Percentiles rank a stretch among this genome's conserved stretches.
Evolutionary conservation across 345 rosid genomes (phyloP).

Genomic region (Arabidopsis thaliana): DNA sequence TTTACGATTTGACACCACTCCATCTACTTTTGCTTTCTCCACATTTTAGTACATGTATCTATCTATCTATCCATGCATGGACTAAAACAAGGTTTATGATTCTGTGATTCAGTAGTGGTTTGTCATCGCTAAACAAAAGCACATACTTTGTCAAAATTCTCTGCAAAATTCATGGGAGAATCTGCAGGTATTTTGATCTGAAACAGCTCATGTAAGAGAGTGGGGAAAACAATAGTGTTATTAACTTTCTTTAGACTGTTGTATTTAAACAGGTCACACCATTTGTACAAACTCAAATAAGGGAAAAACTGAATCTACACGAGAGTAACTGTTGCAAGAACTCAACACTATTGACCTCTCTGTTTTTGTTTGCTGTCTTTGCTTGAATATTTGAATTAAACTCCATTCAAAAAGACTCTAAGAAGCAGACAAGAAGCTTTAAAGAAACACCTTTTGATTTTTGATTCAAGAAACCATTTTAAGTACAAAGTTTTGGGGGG

Average conservation of each 20-base stretch:
- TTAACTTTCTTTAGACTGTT: constrained; percentile 22
- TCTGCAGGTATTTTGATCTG: constrained; percentile 36
- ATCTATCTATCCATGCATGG: not conserved
- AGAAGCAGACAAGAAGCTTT: constrained; percentile 1
- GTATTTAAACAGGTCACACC: constrained; percentile 29
- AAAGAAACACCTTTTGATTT: constrained; percentile 7
- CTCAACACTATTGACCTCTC: constrained; percentile 26
- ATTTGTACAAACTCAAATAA: constrained; percentile 5
- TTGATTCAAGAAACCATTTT: constrained; percentile 23
- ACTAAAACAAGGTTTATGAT: not conserved
- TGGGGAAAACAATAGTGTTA: constrained; percentile 29
- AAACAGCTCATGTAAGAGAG: constrained; percentile 17
- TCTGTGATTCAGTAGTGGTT: constrained; percentile 29
- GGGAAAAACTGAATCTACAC: constrained; percentile 28
- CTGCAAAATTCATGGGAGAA: constrained; percentile 36
- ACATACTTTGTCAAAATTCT: constrained; percentile 29
- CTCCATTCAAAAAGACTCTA: constrained; percentile 3
- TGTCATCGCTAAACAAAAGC: constrained; percentile 11
- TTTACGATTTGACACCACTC: constrained; percentile 46
- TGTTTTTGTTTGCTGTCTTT: constrained; percentile 23
- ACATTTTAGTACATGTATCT: not conserved
- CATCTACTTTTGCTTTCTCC: constrained; percentile 41
- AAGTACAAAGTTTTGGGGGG: constrained; percentile 1
- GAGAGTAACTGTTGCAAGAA: constrained; percentile 30
- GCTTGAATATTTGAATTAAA: constrained; percentile 16